These are phyloP conservation scores for Penicillium sp. DNA, from an alignment of 2,329 filamentous ascomycete species.

Conservation along the genomic window DNA sequence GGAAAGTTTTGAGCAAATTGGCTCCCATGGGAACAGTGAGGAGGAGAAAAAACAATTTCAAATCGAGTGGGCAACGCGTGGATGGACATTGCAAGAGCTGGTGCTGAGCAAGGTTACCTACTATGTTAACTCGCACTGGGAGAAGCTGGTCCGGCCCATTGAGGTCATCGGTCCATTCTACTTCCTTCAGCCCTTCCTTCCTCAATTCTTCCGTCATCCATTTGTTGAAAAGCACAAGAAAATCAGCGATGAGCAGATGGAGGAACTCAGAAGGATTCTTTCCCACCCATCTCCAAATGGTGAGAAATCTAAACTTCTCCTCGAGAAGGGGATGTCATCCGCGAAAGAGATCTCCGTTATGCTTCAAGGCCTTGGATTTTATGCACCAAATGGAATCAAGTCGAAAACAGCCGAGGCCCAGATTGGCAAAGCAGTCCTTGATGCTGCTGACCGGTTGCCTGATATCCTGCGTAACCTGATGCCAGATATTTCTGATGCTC, in stretches of 20 bases:
- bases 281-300: not conserved
- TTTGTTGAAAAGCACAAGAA: not conserved
- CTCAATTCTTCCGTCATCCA: not conserved
- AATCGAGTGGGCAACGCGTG: conserved; percentile 22
- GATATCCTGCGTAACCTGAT: not conserved
- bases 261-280: not conserved
- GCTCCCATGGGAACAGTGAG: not conserved
- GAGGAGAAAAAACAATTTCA: not conserved
- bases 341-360: not conserved
- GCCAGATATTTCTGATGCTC: not conserved
- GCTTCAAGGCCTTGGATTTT: not conserved
- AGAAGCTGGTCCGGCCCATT: not conserved
- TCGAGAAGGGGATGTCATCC: not conserved
- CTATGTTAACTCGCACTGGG: conserved; percentile 1
- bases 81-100: conserved; percentile 10
- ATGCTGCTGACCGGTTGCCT: not conserved
- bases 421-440: not conserved
- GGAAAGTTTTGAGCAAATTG: conserved; percentile 1
- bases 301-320: not conserved
- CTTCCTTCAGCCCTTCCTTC: not conserved
- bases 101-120: conserved; percentile 1
- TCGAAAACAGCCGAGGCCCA: not conserved
- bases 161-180: not conserved
- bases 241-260: not conserved
- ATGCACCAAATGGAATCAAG: not conserved